A percentile compares a stretch with the other conserved stretches of the same genome.
These are phyloP conservation scores for Penstemon barbatus DNA, from an alignment of 257 asterid genomes.

Conservation along the genomic window DNA sequence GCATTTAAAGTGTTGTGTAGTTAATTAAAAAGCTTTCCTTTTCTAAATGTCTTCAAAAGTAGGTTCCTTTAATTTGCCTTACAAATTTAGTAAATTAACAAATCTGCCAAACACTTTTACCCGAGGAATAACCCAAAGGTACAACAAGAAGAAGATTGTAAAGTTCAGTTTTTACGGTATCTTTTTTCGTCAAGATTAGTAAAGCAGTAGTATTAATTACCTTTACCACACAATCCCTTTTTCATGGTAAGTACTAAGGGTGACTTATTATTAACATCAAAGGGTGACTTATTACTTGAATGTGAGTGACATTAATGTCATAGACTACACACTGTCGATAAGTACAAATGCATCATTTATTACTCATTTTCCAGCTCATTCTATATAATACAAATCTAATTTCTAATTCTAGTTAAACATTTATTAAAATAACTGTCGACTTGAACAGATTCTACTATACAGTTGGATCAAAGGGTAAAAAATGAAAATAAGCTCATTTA, in stretches of 20 bases:
- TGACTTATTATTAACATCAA: too few species aligned
- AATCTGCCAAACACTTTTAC: too few species aligned
- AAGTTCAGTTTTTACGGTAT: background rate
- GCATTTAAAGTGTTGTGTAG: conserved; percentile 36
- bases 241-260: background rate
- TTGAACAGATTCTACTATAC: background rate
- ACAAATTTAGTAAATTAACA: conserved; percentile 3
- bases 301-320: background rate
- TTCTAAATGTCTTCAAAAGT: background rate
- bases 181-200: background rate
- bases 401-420: background rate
- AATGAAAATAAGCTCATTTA: background rate
- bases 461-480: background rate
- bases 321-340: conserved; percentile 19
- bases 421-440: too few species aligned
- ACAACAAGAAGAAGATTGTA: background rate
- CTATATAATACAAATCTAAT: background rate
- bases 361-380: background rate
- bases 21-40: conserved; percentile 14
- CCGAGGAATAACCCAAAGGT: background rate
- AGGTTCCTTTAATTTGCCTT: conserved; percentile 2
- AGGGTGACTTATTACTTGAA: too few species aligned
- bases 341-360: conserved; percentile 1
- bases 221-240: background rate
- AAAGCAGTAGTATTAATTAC: background rate